These are phyloP conservation scores for Pelagophyceae sp. DNA, from an alignment of 352 stramenopile genomes.

Conservation along the genomic window DNA sequence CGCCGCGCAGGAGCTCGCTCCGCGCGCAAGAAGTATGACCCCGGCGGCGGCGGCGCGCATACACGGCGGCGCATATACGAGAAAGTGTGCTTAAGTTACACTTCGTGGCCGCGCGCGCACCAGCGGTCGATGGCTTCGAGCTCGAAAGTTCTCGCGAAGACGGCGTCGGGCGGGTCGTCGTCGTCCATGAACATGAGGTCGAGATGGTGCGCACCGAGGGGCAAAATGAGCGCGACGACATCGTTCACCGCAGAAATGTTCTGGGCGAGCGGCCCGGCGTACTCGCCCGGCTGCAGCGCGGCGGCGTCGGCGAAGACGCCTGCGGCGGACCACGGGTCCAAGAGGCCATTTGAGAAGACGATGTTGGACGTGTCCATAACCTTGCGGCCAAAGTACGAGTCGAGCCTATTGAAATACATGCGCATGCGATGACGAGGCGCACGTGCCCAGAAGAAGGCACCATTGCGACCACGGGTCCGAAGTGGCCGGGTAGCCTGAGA, in stretches of 20 bases:
- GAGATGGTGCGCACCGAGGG: constrained; percentile 62
- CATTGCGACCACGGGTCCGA: constrained; percentile 41
- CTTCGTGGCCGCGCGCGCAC: too few relatives aligned
- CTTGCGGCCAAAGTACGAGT: constrained; percentile 39
- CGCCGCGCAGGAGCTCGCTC: too few relatives aligned
- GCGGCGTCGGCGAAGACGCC: constrained; percentile 57
- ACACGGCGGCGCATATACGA: not conserved
- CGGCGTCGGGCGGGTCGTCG: constrained; percentile 55
- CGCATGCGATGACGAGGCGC: constrained; percentile 44
- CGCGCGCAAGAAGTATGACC: too few relatives aligned
- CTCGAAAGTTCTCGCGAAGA: constrained; percentile 35
- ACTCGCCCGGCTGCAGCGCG: constrained; percentile 33
- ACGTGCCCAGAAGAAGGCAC: too few relatives aligned
- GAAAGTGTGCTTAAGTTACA: too few relatives aligned
- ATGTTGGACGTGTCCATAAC: constrained; percentile 74
- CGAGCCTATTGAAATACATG: too few relatives aligned
- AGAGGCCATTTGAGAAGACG: constrained; percentile 82
- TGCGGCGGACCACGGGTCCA: constrained; percentile 81
- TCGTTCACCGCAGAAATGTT: constrained; percentile 16
- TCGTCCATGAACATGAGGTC: constrained; percentile 80
- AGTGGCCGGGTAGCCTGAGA: constrained; percentile 39
- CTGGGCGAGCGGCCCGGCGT: constrained; percentile 29
- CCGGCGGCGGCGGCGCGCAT: not conserved
- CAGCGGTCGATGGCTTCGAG: not conserved
- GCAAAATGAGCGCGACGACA: constrained; percentile 38